These are phyloP conservation scores for Dimargaris verticillata DNA, from an alignment of 192 early-diverging fungal genomes.

Conservation along the genomic window DNA sequence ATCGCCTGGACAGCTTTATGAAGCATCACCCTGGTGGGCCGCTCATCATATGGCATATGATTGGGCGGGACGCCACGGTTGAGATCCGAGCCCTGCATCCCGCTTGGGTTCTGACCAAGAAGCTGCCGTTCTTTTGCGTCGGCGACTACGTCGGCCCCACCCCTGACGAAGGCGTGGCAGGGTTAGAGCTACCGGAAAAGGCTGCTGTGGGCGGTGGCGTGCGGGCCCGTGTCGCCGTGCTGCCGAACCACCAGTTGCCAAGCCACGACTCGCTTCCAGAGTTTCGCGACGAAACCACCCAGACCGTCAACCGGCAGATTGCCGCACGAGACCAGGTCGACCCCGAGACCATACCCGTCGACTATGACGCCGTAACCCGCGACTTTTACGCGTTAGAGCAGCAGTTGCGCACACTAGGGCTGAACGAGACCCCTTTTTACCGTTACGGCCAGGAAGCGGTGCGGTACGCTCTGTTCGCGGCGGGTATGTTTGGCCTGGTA, in stretches of 20 bases:
- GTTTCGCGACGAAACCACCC: constrained; percentile 14
- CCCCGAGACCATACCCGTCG: constrained; percentile 11
- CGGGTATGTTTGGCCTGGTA: constrained; percentile 15
- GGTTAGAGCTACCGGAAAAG: not conserved
- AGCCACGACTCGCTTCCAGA: constrained; percentile 5
- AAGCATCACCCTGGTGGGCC: constrained; percentile 84
- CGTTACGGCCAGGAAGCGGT: constrained; percentile 33
- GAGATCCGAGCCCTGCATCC: constrained; percentile 78
- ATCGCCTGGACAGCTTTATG: constrained; percentile 67
- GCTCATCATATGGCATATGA: constrained; percentile 71
- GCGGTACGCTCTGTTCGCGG: constrained; percentile 26
- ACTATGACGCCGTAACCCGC: constrained; percentile 28
- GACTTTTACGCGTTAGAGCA: constrained; percentile 51
- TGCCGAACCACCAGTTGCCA: not conserved
- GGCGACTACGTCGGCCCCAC: constrained; percentile 33
- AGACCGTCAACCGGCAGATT: constrained; percentile 3
- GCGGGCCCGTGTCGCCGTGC: not conserved
- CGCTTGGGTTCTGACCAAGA: constrained; percentile 50
- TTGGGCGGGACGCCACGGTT: constrained; percentile 84
- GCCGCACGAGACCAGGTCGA: not conserved
- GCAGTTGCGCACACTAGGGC: constrained; percentile 38
- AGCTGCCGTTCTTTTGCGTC: constrained; percentile 65
- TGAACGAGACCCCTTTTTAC: constrained; percentile 43
- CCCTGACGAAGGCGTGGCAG: constrained; percentile 2
- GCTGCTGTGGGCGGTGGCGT: not conserved